These are phyloP conservation scores for Thyridium curvatum DNA, from an alignment of 2,329 filamentous ascomycete genomes.

Conservation along the genomic window DNA sequence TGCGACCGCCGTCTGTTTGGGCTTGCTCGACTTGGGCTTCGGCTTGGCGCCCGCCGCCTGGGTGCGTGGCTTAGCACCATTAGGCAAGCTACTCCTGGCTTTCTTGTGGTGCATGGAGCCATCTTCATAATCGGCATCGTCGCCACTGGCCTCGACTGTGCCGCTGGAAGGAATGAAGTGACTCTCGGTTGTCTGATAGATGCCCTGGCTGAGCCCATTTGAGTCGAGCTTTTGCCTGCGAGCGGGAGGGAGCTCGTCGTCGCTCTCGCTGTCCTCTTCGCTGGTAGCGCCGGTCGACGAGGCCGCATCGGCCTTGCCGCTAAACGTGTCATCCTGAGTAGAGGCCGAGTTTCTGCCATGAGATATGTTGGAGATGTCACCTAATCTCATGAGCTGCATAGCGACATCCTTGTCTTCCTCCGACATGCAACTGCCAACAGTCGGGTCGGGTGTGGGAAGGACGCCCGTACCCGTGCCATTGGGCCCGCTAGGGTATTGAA, in stretches of 20 bases:
- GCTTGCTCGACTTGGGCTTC: conserved; percentile 35
- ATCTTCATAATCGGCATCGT: conserved; percentile 49
- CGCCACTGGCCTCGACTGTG: conserved; percentile 45
- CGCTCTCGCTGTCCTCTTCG: conserved; percentile 65
- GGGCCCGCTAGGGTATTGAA: conserved; percentile 44
- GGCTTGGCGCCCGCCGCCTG: conserved; percentile 24
- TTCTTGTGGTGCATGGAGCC: conserved; percentile 28
- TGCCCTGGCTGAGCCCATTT: conserved; percentile 33
- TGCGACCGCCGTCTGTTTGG: conserved; percentile 1
- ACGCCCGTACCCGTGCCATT: conserved; percentile 41
- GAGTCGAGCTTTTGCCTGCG: conserved; percentile 51
- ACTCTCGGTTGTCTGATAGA: conserved; percentile 46
- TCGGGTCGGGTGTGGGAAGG: conserved; percentile 92
- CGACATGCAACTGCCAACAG: conserved; percentile 91
- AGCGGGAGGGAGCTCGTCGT: conserved; percentile 53
- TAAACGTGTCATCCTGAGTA: conserved; percentile 88
- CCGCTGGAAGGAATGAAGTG: conserved; percentile 39
- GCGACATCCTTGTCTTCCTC: conserved; percentile 93
- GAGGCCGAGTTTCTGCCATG: conserved; percentile 91
- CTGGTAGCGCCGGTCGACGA: conserved; percentile 83
- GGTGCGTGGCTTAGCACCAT: conserved; percentile 32
- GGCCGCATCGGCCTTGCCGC: conserved; percentile 76
- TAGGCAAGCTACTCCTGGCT: conserved; percentile 25
- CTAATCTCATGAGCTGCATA: conserved; percentile 91
- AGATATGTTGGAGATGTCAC: conserved; percentile 88